Conservation (phyloP, 352 stramenopile genomes). For the Albugo candida region DNA sequence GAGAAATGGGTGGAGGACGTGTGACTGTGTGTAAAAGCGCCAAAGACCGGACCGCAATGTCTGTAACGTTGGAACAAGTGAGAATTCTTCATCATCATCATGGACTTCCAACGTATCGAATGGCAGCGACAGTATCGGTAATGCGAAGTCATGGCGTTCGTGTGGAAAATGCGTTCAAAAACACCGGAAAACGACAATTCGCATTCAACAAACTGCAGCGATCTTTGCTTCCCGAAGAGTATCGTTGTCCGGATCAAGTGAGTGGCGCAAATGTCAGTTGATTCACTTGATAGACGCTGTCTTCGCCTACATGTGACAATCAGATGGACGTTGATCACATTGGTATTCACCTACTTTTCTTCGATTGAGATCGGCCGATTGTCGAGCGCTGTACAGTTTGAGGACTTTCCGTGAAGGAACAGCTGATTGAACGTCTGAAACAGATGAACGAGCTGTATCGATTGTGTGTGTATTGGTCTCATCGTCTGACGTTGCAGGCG, state of each 20-base stretch:
- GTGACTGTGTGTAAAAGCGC: conserved; percentile 91
- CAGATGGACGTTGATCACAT: neutral
- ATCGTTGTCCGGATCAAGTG: conserved; percentile 35
- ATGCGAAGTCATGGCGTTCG: conserved; percentile 61
- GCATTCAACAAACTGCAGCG: conserved; percentile 57
- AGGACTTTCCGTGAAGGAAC: conserved; percentile 65
- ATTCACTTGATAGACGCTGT: too few relatives aligned
- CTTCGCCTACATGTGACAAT: too few relatives aligned
- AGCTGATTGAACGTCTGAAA: neutral
- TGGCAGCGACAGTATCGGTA: conserved; percentile 40
- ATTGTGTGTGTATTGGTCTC: conserved; percentile 26
- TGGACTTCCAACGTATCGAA: conserved; percentile 29
- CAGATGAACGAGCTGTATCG: neutral
- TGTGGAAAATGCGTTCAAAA: conserved; percentile 55
- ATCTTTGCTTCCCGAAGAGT: conserved; percentile 54
- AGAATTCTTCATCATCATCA: conserved; percentile 38
- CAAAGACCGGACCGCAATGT: conserved; percentile 93
- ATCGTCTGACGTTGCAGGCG: conserved; percentile 18
- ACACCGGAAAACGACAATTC: conserved; percentile 62
- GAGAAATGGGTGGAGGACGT: conserved; percentile 74
- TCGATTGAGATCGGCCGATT: conserved; percentile 58
- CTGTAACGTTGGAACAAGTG: conserved; percentile 86
- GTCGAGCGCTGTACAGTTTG: conserved; percentile 71
- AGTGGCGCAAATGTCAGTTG: too few relatives aligned
- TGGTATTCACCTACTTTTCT: conserved; percentile 27